These are phyloP conservation scores for Candida germanica DNA, from an alignment of 805 yeast genomes.

Conservation along the genomic window DNA sequence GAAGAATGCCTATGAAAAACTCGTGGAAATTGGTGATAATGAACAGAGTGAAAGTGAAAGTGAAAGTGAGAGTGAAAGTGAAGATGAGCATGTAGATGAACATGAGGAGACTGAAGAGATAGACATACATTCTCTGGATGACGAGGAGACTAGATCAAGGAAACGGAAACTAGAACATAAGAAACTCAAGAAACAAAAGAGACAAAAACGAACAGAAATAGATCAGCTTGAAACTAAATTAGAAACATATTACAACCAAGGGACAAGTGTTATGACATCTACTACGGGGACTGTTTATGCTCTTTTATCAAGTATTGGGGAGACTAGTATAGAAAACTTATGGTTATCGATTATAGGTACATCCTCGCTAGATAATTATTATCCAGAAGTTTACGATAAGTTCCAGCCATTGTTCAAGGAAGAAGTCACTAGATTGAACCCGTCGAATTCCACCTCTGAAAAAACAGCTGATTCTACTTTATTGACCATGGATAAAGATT, in stretches of 20 bases:
- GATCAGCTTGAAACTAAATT: slow-evolving; percentile 51
- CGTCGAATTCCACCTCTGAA: slow-evolving; percentile 27
- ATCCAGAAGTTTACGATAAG: slow-evolving; percentile 71
- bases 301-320: slow-evolving; percentile 76
- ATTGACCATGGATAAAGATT: slow-evolving; percentile 75
- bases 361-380: slow-evolving; percentile 68
- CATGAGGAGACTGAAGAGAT: slow-evolving; percentile 15
- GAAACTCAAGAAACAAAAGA: slow-evolving; percentile 28
- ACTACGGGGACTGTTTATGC: slow-evolving; percentile 79
- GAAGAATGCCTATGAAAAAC: slow-evolving; percentile 56
- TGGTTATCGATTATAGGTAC: slow-evolving; percentile 93
- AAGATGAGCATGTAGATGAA: slow-evolving; percentile 27
- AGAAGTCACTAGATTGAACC: slow-evolving; percentile 71
- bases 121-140: slow-evolving; percentile 21
- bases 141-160: slow-evolving; percentile 21
- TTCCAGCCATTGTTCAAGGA: slow-evolving; percentile 74
- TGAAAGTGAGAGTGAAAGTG: slow-evolving; percentile 29
- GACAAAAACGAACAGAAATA: slow-evolving; percentile 38
- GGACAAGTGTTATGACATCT: slow-evolving; percentile 73
- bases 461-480: slow-evolving; percentile 42
- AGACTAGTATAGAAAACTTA: slow-evolving; percentile 61
- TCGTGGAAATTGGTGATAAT: slow-evolving; percentile 38
- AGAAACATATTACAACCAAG: slow-evolving; percentile 79
- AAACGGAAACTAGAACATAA: slow-evolving; percentile 31
- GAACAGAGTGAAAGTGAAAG: slow-evolving; percentile 31